Evolutionary conservation across 805 yeast genomes (phyloP), one percentile per base, ranked within the genome.

Genomic region (Candida rishiriensis): DNA sequence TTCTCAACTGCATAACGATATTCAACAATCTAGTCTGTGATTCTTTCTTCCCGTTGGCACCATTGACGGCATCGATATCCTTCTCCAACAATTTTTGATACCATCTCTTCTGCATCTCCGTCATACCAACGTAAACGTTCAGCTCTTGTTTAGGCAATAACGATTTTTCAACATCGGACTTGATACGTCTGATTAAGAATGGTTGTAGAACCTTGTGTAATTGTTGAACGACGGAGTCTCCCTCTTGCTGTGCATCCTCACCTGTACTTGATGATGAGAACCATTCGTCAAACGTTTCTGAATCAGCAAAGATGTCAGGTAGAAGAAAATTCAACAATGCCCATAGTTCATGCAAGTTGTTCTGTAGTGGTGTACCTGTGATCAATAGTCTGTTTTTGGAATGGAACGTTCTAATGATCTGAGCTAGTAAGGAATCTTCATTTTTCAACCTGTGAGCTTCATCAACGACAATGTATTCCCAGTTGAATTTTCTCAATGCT

Each of bases 281-380:
- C 96, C 97, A 88, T 58, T 85, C 87, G 61, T 91, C 96, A 62
- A 93, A 93, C 1, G 85, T 81, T 15, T 83, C 87, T 8, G 95
- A 78, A 56, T 90, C 97, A 15, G 96, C 89, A 66, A 91, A 93
- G 10, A 91, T 95, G 68, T 93, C 98, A 0, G 99, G 98, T 21
- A 91, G 67, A 30, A 91, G 65, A 64, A 90, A 91, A 63, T 91
- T 93, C 46, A 91, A 70, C 42, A 91, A 71, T 0, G 98, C 97
- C 99, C 99, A 91, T 43, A 91, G 71, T 65, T 93, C 99, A 65
- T 93, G 99, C 43, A 91, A 69, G 52, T 93, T 93, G 62, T 91
- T 91, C 59, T 91, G 99, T 42, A 91, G 68, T 0, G 99, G 99
- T 0, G 99, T 91, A 52, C 99, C 99, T 0, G 99, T 91, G 48